phyloP scores from a whole-genome alignment of 2,329 filamentous ascomycete species.

The Fusarium bulbicola region DNA sequence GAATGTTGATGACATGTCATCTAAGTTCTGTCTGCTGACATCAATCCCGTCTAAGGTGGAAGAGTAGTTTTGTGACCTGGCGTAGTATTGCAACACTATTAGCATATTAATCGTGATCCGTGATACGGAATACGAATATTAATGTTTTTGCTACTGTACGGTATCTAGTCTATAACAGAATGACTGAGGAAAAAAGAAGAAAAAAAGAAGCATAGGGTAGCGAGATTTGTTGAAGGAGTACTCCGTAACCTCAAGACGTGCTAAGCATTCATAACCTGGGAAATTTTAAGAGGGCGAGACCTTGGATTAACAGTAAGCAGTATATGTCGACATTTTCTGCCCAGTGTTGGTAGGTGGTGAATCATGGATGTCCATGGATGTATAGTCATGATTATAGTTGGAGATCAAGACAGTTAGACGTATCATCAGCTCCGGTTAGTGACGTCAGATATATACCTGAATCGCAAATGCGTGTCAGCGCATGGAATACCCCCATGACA shows the following conservation, averaged over 20 bases:
- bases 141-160: background rate
- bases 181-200: background rate
- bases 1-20: background rate
- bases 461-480: slow-evolving; percentile 3
- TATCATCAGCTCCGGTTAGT: background rate
- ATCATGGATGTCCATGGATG: background rate
- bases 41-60: background rate
- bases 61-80: background rate
- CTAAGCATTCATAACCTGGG: background rate
- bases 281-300: background rate
- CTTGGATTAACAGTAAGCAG: background rate
- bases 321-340: background rate
- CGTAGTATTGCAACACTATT: background rate
- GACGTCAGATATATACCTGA: slow-evolving; percentile 19
- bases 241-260: background rate
- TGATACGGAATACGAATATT: background rate
- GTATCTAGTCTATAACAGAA: background rate
- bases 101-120: background rate
- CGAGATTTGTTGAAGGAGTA: background rate
- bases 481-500: background rate
- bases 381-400: background rate
- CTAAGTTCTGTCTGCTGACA: background rate
- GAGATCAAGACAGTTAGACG: background rate
- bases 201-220: background rate
- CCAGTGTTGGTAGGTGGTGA: background rate